Conservation (phyloP, 805 yeast genomes). For the Zygoascus bituminiphila region DNA sequence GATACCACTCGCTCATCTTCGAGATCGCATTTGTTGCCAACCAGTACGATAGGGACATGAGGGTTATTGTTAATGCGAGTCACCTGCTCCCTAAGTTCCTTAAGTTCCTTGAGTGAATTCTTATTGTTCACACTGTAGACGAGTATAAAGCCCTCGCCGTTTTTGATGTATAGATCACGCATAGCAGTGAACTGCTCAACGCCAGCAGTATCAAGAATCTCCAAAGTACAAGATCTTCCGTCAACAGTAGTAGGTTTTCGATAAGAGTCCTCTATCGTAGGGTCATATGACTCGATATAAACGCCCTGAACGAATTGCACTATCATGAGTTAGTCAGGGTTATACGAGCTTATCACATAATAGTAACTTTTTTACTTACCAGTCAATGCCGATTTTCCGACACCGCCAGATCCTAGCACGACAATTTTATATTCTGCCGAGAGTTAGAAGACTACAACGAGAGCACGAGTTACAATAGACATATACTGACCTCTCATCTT, state of each 20-base stretch:
- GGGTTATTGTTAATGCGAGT: slow-evolving; percentile 66
- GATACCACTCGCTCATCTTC: slow-evolving; percentile 64
- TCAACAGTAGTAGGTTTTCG: slow-evolving; percentile 82
- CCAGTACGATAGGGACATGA: slow-evolving; percentile 79
- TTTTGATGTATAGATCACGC: slow-evolving; percentile 63
- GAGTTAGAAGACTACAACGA: no score
- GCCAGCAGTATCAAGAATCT: slow-evolving; percentile 88
- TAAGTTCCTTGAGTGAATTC: slow-evolving; percentile 66
- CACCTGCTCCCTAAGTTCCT: slow-evolving; percentile 76
- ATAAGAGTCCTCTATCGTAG: slow-evolving; percentile 95
- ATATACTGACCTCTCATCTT: slow-evolving; percentile 3
- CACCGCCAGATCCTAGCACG: slow-evolving; percentile 95
- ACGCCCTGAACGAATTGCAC: slow-evolving; percentile 89
- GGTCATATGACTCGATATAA: slow-evolving; percentile 86
- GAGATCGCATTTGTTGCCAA: slow-evolving; percentile 88
- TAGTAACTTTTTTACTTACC: slow-evolving; percentile 10
- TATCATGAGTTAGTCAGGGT: not conserved
- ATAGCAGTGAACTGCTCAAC: slow-evolving; percentile 93
- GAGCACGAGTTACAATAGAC: not conserved
- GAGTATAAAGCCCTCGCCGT: slow-evolving; percentile 83
- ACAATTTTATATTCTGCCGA: slow-evolving; percentile 85
- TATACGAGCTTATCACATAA: no score
- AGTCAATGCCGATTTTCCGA: slow-evolving; percentile 89
- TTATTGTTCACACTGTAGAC: slow-evolving; percentile 79
- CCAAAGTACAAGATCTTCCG: slow-evolving; percentile 78